Percentiles rank a stretch among this genome's conserved stretches.
phyloP scores from a whole-genome alignment of 2,329 filamentous ascomycete species.

The Fusarium domesticum region DNA sequence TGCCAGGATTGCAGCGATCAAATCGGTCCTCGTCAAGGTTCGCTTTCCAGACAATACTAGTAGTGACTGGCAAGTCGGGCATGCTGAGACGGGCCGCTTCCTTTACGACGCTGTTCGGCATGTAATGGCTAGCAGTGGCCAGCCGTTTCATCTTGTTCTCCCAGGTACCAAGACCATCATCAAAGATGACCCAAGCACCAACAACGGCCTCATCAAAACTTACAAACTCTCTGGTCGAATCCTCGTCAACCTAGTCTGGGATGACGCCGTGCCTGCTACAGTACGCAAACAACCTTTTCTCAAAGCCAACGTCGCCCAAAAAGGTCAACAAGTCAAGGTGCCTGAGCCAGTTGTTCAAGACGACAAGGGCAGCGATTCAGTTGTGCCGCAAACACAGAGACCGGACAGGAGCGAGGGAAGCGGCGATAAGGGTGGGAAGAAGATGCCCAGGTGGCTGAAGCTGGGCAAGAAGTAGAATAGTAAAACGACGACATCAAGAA shows the following conservation, averaged over 20 bases:
- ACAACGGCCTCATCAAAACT: constrained; percentile 64
- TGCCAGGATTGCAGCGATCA: constrained; percentile 63
- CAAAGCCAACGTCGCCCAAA: constrained; percentile 53
- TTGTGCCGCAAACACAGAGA: constrained; percentile 26
- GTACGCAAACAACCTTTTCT: constrained; percentile 58
- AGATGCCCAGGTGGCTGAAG: constrained; percentile 72
- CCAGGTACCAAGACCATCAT: constrained; percentile 52
- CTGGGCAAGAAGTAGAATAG: constrained; percentile 61
- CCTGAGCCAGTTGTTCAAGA: constrained; percentile 51
- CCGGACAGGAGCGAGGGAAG: constrained; percentile 38
- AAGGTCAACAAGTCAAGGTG: constrained; percentile 66
- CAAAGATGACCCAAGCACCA: constrained; percentile 44
- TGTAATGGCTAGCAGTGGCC: constrained; percentile 62
- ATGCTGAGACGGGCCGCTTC: constrained; percentile 63
- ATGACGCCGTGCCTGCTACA: constrained; percentile 55
- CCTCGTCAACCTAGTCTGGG: constrained; percentile 75
- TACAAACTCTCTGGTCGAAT: constrained; percentile 69
- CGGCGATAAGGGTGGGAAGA: constrained; percentile 64
- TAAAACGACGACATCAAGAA: neutral
- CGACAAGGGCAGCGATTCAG: constrained; percentile 33
- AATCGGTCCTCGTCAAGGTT: constrained; percentile 70
- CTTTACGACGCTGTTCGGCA: constrained; percentile 72
- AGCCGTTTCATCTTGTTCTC: constrained; percentile 71
- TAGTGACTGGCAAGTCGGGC: constrained; percentile 68
- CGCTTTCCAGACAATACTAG: constrained; percentile 85